Conservation (phyloP, 2,329 filamentous ascomycete genomes). For the Verticillium dahliae region DNA sequence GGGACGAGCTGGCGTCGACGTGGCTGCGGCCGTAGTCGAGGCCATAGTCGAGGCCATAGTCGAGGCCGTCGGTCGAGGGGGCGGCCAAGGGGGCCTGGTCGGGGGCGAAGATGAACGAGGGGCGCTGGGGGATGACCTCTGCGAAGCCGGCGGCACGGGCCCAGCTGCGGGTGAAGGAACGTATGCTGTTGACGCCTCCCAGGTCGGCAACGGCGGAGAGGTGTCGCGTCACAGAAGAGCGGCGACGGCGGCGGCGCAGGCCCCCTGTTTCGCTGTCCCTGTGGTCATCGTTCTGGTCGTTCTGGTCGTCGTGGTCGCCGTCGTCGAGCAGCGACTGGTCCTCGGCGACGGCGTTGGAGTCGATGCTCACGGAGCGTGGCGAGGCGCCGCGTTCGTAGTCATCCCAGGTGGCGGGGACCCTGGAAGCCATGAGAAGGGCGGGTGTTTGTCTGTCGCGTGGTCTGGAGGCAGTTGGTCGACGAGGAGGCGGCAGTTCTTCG, state of each 20-base stretch:
- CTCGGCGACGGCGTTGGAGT: conserved; percentile 34
- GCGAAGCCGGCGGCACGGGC: conserved; percentile 83
- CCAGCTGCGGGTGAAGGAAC: conserved; percentile 90
- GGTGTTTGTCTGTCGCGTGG: too few species aligned
- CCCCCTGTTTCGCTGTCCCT: background rate
- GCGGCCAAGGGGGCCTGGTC: conserved; percentile 41
- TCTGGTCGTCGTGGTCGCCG: conserved; percentile 21
- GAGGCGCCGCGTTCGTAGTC: conserved; percentile 37
- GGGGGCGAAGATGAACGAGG: conserved; percentile 62
- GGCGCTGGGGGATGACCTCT: conserved; percentile 76
- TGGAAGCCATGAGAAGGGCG: conserved; percentile 11
- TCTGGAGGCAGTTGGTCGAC: too few species aligned
- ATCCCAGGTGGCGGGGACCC: conserved; percentile 38
- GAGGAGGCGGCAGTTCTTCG: too few species aligned
- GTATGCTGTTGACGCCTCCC: conserved; percentile 88
- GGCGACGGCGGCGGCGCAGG: background rate
- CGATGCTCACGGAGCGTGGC: conserved; percentile 32
- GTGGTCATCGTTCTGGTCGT: conserved; percentile 17
- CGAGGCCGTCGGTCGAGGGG: conserved; percentile 22
- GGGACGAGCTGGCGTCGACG: conserved; percentile 25
- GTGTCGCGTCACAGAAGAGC: conserved; percentile 53
- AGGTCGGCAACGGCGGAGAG: conserved; percentile 59
- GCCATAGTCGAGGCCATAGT: conserved; percentile 13
- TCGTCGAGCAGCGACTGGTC: conserved; percentile 39
- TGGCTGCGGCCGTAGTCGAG: conserved; percentile 27